Evolutionary conservation across 2,329 filamentous ascomycete genomes (phyloP), one percentile per base, ranked within the genome.

Genomic region (Phaeosphaeria sp.): DNA sequence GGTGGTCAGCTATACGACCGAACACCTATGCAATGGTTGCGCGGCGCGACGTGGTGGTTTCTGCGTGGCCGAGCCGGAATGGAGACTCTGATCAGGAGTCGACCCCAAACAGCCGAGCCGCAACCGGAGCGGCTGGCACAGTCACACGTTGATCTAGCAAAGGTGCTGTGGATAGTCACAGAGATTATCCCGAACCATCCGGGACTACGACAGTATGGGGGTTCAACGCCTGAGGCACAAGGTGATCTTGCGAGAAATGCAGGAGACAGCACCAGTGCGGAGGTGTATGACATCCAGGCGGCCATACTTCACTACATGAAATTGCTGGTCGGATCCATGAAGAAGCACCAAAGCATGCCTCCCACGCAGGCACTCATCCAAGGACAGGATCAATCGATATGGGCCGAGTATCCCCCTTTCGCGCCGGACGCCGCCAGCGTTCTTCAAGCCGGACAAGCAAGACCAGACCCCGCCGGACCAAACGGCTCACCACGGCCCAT

Each of bases 21-120:
- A 50, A 81, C 87, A 0, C 82, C 89, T 0, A 82, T 84, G 47
- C 87, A 92, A 58, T 89, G 93, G 80, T 82, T 90, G 9, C 85
- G 91, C 56, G 89, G 88, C 22, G 89, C 87, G 3, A 81, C 91
- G 0, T 97, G 93, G 93, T 97, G 93, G 93, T 96, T 97, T 70
- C 74, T 96, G 46, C 90, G 87, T 65, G 93, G 93, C 20, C 88
- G 93, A 60, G 86, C 89, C 69, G 87, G 88, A 9, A 82, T 97
- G 51, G 93, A 97, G 74, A 77, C 80, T 13, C 82, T 89, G 40
- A 88, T 96, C 47, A 85, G 91, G 59, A 88, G 87, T 51, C 84
- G 86, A 6, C 84, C 88, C 27, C 78, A 81, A 36, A 82, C 78
- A 43, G 81, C 84, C 4, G 83, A 87, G 59, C 68, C 63, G 22